Conservation (phyloP, 169 alveolate genomes). For the Babesia caballi region DNA sequence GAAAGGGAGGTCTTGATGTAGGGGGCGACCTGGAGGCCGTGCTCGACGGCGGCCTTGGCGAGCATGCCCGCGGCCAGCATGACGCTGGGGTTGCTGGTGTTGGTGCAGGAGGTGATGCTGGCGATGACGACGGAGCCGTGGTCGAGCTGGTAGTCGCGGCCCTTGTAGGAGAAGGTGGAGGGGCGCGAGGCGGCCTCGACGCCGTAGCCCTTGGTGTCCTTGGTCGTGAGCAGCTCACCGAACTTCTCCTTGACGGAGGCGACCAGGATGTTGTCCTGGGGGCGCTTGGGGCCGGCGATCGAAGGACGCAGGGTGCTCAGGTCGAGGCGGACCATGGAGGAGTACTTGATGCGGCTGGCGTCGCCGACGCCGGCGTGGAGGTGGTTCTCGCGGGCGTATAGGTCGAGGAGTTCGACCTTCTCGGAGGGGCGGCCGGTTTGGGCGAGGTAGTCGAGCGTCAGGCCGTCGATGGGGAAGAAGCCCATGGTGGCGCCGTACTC, state of each 20-base stretch:
- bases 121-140: constrained; percentile 94
- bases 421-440: constrained; percentile 88
- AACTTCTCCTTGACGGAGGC: constrained; percentile 85
- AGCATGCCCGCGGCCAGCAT: constrained; percentile 96
- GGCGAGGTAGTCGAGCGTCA: constrained; percentile 85
- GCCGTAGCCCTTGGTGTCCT: constrained; percentile 87
- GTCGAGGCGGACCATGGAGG: constrained; percentile 82
- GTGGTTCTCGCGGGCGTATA: constrained; percentile 70
- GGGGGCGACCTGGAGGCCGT: constrained; percentile 87
- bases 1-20: constrained; percentile 92
- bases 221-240: constrained; percentile 73
- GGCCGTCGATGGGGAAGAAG: constrained; percentile 92
- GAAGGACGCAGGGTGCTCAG: constrained; percentile 89
- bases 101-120: constrained; percentile 96
- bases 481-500: constrained; percentile 97
- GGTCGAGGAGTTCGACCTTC: constrained; percentile 82
- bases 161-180: constrained; percentile 45
- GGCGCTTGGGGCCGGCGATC: constrained; percentile 96
- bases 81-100: constrained; percentile 95
- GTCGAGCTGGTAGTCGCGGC: constrained; percentile 70
- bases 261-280: constrained; percentile 91
- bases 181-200: constrained; percentile 18
- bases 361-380: constrained; percentile 56
- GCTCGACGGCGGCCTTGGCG: constrained; percentile 91
- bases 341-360: constrained; percentile 65